Evolutionary conservation across 805 yeast species (phyloP), one percentile per base, ranked within the genome.

Genomic region (Saccharomycopsis sp.): DNA sequence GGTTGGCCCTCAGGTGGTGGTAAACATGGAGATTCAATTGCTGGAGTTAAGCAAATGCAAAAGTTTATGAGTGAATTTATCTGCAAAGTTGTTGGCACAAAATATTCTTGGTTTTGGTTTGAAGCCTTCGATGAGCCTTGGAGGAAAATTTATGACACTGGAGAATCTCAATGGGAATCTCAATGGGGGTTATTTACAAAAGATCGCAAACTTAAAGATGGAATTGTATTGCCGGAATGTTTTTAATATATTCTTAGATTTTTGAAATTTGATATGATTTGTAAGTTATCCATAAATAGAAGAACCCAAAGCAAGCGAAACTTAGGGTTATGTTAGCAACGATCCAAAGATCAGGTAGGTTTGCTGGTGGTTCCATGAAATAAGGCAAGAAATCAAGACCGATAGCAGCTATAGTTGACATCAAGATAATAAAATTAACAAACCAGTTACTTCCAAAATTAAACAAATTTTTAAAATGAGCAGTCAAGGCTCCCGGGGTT

Each of bases 341-440:
- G 0, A 85, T 85, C 89, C 93, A 86, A 4, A 93, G 53, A 60
- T 93, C 97, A 1, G 97, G 96, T 51, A 77, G 81, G 31, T 62
- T 58, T 1, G 59, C 50, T 1, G 90, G 86, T 1, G 94, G 79
- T 1, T 51, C 54, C 19, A 61, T 53, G 29, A 60, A 55, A 34
- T 49, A 49, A 45, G 88, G 96, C 5, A 75, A 59, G 0, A 70
- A 40, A 52, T 82, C 89, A 23, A 81, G 63, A 0, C 55, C 59
- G 1, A 66, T 56, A 55, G 81, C 74, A 0, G 67, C 74, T 1
- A 74, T 54, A 49, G 79, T 80, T 0, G 85, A 74, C 0, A 66
- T 61, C 16, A 72, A 57, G 22, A 81, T 76, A 2, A 74, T 64
- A 2, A 72, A 44, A 37, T 61, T 69, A 77, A 81, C 75, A 21